A percentile compares a stretch with the other conserved stretches of the same genome.
Conservation (phyloP, 805 yeast genomes). For the Ascoidea rubescens region DNA sequence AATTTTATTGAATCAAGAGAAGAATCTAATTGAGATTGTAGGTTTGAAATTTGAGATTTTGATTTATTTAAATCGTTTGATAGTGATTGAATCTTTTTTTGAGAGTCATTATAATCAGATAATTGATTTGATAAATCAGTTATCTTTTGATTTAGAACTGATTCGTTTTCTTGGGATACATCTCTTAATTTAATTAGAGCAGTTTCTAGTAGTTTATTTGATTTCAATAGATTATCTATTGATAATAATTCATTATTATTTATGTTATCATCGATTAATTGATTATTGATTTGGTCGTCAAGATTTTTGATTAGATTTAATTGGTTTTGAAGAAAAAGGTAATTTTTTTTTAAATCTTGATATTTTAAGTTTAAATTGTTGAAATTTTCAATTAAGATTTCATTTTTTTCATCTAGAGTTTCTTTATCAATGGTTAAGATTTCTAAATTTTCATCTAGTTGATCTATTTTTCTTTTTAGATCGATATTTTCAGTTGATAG, state of each 20-base stretch:
- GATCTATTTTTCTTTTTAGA: slow-evolving; percentile 11
- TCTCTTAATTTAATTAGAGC: slow-evolving; percentile 24
- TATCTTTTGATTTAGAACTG: slow-evolving; percentile 14
- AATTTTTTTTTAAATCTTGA: slow-evolving; percentile 19
- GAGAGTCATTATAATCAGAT: slow-evolving; percentile 1
- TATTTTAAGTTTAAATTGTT: slow-evolving; percentile 18
- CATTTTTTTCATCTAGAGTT: slow-evolving; percentile 22
- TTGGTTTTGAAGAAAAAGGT: slow-evolving; percentile 22
- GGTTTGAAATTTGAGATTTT: slow-evolving; percentile 12
- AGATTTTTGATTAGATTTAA: slow-evolving; percentile 13
- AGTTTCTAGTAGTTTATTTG: slow-evolving; percentile 26
- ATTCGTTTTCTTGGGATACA: slow-evolving; percentile 17
- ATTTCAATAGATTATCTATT: slow-evolving; percentile 10
- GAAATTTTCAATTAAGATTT: slow-evolving; percentile 17
- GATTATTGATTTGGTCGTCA: background rate
- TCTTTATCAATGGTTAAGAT: slow-evolving; percentile 30
- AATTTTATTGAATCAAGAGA: slow-evolving; percentile 18
- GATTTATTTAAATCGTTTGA: slow-evolving; percentile 9
- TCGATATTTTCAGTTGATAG: slow-evolving; percentile 19
- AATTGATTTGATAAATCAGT: slow-evolving; percentile 6
- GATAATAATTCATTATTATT: slow-evolving; percentile 3
- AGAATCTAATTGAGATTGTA: slow-evolving; percentile 17
- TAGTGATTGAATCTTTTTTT: slow-evolving; percentile 5
- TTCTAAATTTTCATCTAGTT: slow-evolving; percentile 19
- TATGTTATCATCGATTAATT: slow-evolving; percentile 5